Percentiles rank a stretch among this genome's conserved stretches.
phyloP scores from a whole-genome alignment of 23 red algal genomes.

The Cyanidioschyzon merolae region DNA sequence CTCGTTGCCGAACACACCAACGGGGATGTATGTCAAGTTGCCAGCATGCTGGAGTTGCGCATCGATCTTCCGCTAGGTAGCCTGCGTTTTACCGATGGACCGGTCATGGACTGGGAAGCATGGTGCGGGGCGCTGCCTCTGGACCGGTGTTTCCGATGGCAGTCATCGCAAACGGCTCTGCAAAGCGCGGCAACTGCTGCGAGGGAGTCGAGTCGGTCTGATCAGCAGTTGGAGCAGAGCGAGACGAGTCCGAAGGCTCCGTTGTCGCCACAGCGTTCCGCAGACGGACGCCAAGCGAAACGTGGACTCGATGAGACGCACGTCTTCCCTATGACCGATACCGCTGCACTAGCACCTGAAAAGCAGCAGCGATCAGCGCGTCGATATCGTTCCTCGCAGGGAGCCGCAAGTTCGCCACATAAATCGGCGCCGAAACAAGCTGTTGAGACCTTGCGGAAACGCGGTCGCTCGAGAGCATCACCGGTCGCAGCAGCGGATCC shows the following conservation, averaged over 20 bases:
- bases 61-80: constrained; percentile 3
- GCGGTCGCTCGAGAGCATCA: neutral
- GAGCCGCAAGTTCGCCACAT: neutral
- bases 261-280: neutral
- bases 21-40: no score
- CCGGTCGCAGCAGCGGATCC: neutral
- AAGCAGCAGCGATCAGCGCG: neutral
- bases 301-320: no score
- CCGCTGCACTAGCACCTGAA: neutral
- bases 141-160: neutral
- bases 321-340: neutral
- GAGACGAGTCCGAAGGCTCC: neutral
- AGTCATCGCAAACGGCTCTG: no score
- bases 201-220: neutral
- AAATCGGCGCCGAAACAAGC: neutral
- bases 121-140: neutral
- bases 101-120: neutral
- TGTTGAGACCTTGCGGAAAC: neutral
- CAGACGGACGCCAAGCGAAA: no score
- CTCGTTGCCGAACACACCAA: neutral
- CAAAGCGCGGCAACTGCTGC: no score
- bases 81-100: neutral
- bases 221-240: neutral
- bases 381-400: no score
- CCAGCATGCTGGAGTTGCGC: neutral